These are phyloP conservation scores for Blastobotrys muscicola DNA, from an alignment of 805 yeast species.

Conservation along the genomic window DNA sequence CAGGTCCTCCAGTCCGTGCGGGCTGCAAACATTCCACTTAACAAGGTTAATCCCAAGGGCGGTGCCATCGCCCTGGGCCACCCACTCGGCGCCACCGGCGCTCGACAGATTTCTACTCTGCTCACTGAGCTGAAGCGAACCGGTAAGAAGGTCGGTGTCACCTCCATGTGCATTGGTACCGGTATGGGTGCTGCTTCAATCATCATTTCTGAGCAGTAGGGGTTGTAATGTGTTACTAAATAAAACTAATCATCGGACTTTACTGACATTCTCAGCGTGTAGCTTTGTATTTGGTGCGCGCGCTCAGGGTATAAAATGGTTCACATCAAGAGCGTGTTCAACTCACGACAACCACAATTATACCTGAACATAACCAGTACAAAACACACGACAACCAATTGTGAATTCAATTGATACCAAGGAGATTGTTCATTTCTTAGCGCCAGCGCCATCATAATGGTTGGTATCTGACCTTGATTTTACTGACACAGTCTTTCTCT, in stretches of 20 bases:
- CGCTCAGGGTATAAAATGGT: too few relatives aligned
- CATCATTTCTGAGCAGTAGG: constrained; percentile 61
- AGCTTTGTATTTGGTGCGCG: too few relatives aligned
- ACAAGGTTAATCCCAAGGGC: constrained; percentile 81
- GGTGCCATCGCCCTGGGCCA: constrained; percentile 97
- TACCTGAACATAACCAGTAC: too few relatives aligned
- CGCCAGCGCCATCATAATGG: too few relatives aligned
- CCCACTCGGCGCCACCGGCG: constrained; percentile 86
- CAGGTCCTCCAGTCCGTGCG: constrained; percentile 75
- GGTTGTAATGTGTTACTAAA: neutral
- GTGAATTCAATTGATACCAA: too few relatives aligned
- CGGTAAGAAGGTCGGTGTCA: constrained; percentile 75
- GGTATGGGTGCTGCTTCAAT: constrained; percentile 98
- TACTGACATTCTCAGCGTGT: too few relatives aligned
- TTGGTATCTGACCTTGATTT: too few relatives aligned
- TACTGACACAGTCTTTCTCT: too few relatives aligned
- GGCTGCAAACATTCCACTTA: constrained; percentile 53
- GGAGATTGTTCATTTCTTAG: too few relatives aligned
- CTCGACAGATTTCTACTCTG: constrained; percentile 86
- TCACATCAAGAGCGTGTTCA: too few relatives aligned
- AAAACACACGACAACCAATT: too few relatives aligned
- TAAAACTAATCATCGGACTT: neutral
- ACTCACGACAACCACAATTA: too few relatives aligned
- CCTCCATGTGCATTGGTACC: constrained; percentile 96
- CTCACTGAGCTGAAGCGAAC: constrained; percentile 60